A percentile compares a stretch with the other conserved stretches of the same genome.
Conservation (phyloP, 1,284 basidiomycete genomes). For the Apiotrichum laibachii region DNA sequence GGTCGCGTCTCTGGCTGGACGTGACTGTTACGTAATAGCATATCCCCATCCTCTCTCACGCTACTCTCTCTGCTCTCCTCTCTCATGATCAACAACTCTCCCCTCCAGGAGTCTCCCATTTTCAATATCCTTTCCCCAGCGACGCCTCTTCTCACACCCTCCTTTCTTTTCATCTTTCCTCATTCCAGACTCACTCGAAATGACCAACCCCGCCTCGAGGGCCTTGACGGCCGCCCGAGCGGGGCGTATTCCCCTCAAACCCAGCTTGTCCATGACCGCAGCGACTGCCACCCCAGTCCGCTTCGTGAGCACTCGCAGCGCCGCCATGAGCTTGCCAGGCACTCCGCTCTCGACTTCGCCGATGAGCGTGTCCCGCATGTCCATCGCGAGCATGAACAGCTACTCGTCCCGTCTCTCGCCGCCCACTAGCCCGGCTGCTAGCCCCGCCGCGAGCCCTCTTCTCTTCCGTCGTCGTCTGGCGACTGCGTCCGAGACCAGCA, state of each 20-base stretch:
- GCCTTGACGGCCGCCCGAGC: background rate
- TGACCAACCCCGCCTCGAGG: conserved; percentile 4
- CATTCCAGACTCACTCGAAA: conserved; percentile 3
- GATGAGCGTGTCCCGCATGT: background rate
- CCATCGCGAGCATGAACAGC: conserved; percentile 3
- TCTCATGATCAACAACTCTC: background rate
- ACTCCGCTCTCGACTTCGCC: background rate
- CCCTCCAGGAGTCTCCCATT: too few species aligned
- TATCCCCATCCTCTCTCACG: background rate
- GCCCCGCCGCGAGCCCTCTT: background rate
- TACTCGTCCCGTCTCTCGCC: background rate
- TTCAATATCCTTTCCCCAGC: too few species aligned
- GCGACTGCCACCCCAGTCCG: conserved; percentile 2
- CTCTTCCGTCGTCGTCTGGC: background rate
- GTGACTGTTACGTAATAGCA: background rate
- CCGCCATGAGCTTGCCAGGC: conserved; percentile 3
- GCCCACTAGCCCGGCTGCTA: background rate
- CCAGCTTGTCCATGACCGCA: background rate
- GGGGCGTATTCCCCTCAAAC: background rate
- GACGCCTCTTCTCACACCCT: background rate
- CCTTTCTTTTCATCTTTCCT: background rate
- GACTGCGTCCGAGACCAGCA: background rate
- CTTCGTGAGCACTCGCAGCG: background rate
- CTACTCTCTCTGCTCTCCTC: background rate
- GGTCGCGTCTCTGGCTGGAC: too few species aligned